Percentiles rank a stretch among this genome's conserved stretches.
phyloP scores from a whole-genome alignment of 2,329 filamentous ascomycete species.

The Talaromyces sp. region DNA sequence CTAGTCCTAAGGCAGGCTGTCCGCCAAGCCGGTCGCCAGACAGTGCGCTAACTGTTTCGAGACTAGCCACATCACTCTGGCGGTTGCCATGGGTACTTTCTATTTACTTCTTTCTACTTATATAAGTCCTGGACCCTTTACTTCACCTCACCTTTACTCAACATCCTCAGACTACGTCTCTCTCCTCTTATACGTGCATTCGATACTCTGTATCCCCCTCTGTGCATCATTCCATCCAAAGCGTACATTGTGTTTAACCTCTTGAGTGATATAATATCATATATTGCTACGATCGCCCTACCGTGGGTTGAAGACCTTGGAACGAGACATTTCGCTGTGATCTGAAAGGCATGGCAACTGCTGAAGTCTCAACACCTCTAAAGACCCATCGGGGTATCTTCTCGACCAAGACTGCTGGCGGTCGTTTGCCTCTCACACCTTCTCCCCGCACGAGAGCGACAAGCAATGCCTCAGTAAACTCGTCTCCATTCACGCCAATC shows the following conservation, averaged over 20 bases:
- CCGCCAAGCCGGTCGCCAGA: not conserved
- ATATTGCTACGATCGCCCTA: conserved; percentile 37
- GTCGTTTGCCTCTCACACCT: conserved; percentile 89
- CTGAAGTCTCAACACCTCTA: conserved; percentile 79
- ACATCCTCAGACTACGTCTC: conserved; percentile 22
- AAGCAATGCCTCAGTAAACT: conserved; percentile 50
- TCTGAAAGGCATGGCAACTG: conserved; percentile 66
- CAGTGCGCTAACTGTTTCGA: conserved; percentile 36
- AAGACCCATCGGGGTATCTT: conserved; percentile 95
- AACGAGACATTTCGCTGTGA: not conserved
- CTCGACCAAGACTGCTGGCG: conserved; percentile 85
- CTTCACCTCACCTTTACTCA: conserved; percentile 21
- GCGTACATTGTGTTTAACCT: not conserved
- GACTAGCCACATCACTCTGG: conserved; percentile 24
- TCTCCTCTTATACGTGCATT: conserved; percentile 33
- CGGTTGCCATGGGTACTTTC: conserved; percentile 41
- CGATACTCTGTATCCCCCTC: conserved; percentile 28
- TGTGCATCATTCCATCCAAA: conserved; percentile 24
- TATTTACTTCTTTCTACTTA: conserved; percentile 34
- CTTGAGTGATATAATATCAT: conserved; percentile 33
- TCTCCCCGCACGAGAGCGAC: conserved; percentile 68
- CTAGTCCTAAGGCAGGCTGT: not conserved
- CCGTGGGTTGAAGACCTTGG: not conserved
- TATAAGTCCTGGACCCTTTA: conserved; percentile 14
- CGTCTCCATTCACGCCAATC: conserved; percentile 73